phyloP scores from a whole-genome alignment of 805 yeast genomes.

The Monosporozyma yasuniensis region DNA sequence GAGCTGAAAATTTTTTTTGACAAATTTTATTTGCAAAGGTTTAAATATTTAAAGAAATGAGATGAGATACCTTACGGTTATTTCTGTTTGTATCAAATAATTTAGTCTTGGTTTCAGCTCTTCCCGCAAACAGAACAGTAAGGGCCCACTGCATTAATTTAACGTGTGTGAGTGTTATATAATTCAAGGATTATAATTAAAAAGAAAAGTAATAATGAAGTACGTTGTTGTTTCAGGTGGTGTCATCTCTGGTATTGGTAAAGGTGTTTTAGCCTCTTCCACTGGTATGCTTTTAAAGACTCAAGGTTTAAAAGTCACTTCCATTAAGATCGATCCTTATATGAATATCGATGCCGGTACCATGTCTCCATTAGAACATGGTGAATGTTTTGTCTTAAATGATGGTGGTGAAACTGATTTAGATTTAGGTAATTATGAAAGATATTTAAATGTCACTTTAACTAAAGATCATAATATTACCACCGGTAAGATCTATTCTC shows the following conservation, averaged over 20 bases:
- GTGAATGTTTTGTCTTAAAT: constrained; percentile 94
- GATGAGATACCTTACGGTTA: background rate
- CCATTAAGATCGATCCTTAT: constrained; percentile 97
- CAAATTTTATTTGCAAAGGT: too few species aligned
- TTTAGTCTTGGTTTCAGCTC: background rate
- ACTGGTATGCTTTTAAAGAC: constrained; percentile 94
- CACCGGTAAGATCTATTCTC: constrained; percentile 93
- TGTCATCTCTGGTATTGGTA: constrained; percentile 98
- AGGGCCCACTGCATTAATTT: background rate
- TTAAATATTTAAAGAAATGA: background rate
- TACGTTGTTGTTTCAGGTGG: constrained; percentile 99
- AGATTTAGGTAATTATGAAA: constrained; percentile 96
- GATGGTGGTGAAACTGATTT: constrained; percentile 99
- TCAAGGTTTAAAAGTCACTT: constrained; percentile 87
- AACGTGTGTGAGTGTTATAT: background rate
- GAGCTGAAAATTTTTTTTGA: background rate
- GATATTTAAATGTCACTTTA: constrained; percentile 87
- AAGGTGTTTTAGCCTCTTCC: constrained; percentile 95
- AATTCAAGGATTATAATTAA: background rate
- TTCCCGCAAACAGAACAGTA: background rate
- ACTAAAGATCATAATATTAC: constrained; percentile 95
- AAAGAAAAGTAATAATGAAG: constrained; percentile 48
- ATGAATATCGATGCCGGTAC: constrained; percentile 99
- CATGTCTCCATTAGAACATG: constrained; percentile 98
- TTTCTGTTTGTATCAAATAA: too few species aligned